Percentiles rank a stretch among this genome's conserved stretches.
phyloP scores from a whole-genome alignment of 345 rosid genomes.

The Acer saccharum region DNA sequence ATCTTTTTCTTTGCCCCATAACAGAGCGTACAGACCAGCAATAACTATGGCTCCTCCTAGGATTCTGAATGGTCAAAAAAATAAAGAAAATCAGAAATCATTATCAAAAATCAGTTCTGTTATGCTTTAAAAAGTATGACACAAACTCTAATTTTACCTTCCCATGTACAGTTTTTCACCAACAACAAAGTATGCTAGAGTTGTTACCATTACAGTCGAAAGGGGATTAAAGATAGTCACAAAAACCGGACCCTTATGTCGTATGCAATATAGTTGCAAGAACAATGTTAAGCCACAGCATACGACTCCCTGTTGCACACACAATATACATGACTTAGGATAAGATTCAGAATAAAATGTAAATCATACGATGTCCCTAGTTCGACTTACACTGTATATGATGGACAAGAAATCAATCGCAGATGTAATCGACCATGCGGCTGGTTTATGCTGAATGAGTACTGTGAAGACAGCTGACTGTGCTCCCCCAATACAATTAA shows the following conservation, averaged over 20 bases:
- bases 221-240: slow-evolving; percentile 34
- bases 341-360: not conserved
- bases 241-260: slow-evolving; percentile 31
- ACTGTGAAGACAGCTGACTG: slow-evolving; percentile 34
- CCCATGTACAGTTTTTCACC: slow-evolving; percentile 33
- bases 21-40: slow-evolving; percentile 24
- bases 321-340: not conserved
- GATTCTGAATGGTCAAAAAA: slow-evolving; percentile 22
- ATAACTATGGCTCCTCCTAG: slow-evolving; percentile 32
- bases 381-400: slow-evolving; percentile 4
- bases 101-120: not conserved
- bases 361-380: not conserved
- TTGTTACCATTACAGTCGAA: slow-evolving; percentile 22
- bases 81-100: not conserved
- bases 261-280: slow-evolving; percentile 34
- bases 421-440: slow-evolving; percentile 9
- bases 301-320: not conserved
- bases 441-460: slow-evolving; percentile 15
- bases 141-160: slow-evolving; percentile 17
- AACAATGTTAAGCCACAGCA: slow-evolving; percentile 12
- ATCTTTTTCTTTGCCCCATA: slow-evolving; percentile 39
- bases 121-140: not conserved
- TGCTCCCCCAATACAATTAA: slow-evolving; percentile 27
- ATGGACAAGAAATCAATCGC: not conserved
- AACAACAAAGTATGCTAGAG: slow-evolving; percentile 29